These are phyloP conservation scores for Hypoxylon rubiginosum DNA, from an alignment of 2,329 filamentous ascomycete genomes.

Conservation along the genomic window DNA sequence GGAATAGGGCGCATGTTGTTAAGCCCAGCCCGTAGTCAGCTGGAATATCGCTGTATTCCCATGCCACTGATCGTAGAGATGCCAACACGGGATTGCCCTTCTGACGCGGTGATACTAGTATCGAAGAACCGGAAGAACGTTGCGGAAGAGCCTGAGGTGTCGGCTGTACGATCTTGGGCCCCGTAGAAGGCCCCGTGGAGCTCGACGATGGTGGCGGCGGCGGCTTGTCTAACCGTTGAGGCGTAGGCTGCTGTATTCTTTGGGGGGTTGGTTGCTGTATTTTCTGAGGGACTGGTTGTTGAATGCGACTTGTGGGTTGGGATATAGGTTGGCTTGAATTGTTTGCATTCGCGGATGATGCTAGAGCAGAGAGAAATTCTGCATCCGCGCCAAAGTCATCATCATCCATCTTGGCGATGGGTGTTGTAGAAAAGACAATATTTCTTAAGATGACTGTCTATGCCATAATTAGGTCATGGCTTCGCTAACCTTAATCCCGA, in stretches of 20 bases:
- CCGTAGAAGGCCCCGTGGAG: constrained; percentile 41
- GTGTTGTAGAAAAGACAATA: constrained; percentile 1
- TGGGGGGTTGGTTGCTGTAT: constrained; percentile 49
- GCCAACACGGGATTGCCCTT: constrained; percentile 95
- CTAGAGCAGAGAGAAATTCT: constrained; percentile 57
- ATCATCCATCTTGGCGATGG: constrained; percentile 53
- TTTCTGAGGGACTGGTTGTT: constrained; percentile 50
- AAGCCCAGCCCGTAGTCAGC: constrained; percentile 91
- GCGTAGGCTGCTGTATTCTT: constrained; percentile 61
- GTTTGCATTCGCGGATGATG: constrained; percentile 45
- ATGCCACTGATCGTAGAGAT: constrained; percentile 83
- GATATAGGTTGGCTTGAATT: constrained; percentile 42
- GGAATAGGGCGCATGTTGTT: constrained; percentile 91
- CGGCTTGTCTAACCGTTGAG: constrained; percentile 68
- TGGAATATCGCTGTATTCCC: constrained; percentile 98
- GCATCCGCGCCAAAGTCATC: constrained; percentile 63
- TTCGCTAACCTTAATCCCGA: constrained; percentile 11
- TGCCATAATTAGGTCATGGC: not conserved
- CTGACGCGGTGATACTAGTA: constrained; percentile 91
- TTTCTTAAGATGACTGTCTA: not conserved
- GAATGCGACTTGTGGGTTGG: constrained; percentile 49
- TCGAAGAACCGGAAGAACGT: constrained; percentile 75
- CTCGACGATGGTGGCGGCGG: constrained; percentile 61
- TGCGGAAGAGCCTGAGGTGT: constrained; percentile 87
- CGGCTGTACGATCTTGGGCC: constrained; percentile 79